These are phyloP conservation scores for Paralagenidium karlingii DNA, from an alignment of 352 stramenopile genomes.

Conservation along the genomic window DNA sequence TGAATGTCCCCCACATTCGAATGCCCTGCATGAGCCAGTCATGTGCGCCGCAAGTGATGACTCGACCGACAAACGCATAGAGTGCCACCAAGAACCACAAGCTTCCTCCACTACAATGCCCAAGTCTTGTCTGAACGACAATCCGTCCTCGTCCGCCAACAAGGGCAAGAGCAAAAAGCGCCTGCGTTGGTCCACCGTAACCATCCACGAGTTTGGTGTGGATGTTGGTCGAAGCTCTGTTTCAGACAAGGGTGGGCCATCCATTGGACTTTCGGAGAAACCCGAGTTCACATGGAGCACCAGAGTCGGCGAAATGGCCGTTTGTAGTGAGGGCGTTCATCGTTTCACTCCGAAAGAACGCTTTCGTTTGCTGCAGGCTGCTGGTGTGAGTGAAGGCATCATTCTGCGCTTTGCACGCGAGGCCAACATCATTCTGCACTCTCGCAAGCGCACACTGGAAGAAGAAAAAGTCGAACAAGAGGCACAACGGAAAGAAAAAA, in stretches of 20 bases:
- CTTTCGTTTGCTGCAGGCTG: conserved; percentile 26
- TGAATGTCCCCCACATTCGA: no score
- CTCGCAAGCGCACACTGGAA: conserved; percentile 26
- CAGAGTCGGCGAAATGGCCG: conserved; percentile 49
- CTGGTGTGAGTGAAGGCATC: conserved; percentile 43
- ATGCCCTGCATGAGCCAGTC: no score
- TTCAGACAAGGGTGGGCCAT: conserved; percentile 8
- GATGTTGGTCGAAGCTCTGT: conserved; percentile 9
- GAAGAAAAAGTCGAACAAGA: conserved; percentile 5
- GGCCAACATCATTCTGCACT: conserved; percentile 50
- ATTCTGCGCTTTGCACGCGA: conserved; percentile 51
- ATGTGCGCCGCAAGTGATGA: no score
- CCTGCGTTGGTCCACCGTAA: conserved; percentile 12
- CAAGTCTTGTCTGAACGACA: no score
- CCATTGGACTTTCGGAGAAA: conserved; percentile 15
- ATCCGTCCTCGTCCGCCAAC: no score
- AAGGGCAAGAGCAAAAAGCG: conserved; percentile 6
- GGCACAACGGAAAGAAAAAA: background rate
- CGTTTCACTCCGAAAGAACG: conserved; percentile 37
- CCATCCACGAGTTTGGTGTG: conserved; percentile 13
- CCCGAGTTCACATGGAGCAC: conserved; percentile 50
- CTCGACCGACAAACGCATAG: no score
- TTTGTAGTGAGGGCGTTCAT: conserved; percentile 40
- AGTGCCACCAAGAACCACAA: no score
- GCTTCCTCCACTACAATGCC: no score